Evolutionary conservation across 768 basidiomycete genomes (phyloP).

Genomic region (Arthromyces matolae): DNA sequence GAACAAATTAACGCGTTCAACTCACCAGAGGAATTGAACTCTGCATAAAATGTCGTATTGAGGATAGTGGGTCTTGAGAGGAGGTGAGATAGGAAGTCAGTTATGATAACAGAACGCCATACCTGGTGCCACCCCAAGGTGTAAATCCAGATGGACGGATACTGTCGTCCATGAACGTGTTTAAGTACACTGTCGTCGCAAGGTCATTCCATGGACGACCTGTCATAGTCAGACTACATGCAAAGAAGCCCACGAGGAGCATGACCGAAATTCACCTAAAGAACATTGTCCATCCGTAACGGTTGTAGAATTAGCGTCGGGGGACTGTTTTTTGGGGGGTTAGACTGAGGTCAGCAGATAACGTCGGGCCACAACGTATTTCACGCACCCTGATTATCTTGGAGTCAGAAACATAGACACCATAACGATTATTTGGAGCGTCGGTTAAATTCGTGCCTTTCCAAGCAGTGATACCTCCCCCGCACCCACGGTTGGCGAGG

Average conservation of each 20-base stretch:
- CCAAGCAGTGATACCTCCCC: constrained; percentile 66
- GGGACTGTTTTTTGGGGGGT: constrained; percentile 45
- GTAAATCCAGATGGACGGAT: constrained; percentile 49
- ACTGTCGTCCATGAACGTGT: constrained; percentile 56
- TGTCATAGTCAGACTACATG: constrained; percentile 10
- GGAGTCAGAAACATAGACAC: constrained; percentile 54
- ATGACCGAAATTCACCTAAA: constrained; percentile 34
- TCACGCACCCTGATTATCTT: constrained; percentile 50
- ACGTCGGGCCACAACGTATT: too few relatives aligned
- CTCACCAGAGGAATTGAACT: constrained; percentile 50
- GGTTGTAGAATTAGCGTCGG: constrained; percentile 51
- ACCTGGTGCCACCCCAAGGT: constrained; percentile 43
- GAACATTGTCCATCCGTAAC: constrained; percentile 44
- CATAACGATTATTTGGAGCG: constrained; percentile 48
- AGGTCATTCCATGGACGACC: constrained; percentile 63
- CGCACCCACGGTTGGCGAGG: constrained; percentile 60
- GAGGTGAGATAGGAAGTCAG: background rate
- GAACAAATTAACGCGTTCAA: background rate
- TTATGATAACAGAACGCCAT: background rate
- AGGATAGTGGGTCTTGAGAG: constrained; percentile 39
- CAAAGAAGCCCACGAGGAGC: background rate
- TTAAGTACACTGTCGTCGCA: constrained; percentile 50
- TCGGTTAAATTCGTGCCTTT: constrained; percentile 52
- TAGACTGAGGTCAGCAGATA: too few relatives aligned
- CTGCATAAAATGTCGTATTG: constrained; percentile 56